phyloP scores from a whole-genome alignment of 352 stramenopile genomes.

The Achlya hypogyna region DNA sequence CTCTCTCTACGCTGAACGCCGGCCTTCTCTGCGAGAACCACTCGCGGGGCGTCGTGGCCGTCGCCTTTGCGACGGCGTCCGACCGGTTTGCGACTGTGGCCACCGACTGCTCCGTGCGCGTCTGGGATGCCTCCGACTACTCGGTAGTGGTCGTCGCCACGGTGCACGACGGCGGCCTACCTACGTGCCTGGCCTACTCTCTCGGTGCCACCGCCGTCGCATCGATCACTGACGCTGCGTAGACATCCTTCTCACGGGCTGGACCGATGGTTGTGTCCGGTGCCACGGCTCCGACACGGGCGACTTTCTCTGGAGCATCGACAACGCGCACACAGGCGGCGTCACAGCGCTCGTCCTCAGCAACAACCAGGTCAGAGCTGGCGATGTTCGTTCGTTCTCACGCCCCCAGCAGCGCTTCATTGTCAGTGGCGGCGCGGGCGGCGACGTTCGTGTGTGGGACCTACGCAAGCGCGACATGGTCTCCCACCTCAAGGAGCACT shows the following conservation, averaged over 20 bases:
- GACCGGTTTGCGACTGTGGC: constrained; percentile 87
- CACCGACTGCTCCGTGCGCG: constrained; percentile 74
- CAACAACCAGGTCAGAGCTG: constrained; percentile 60
- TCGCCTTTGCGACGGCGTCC: constrained; percentile 73
- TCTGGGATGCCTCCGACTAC: constrained; percentile 89
- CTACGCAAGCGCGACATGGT: constrained; percentile 85
- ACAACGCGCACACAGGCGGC: constrained; percentile 82
- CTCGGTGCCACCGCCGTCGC: constrained; percentile 26
- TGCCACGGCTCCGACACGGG: constrained; percentile 81
- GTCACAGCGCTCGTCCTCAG: constrained; percentile 85
- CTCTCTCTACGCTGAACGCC: constrained; percentile 24
- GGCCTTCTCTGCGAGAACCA: constrained; percentile 72
- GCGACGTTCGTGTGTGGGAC: constrained; percentile 91
- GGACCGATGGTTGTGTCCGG: constrained; percentile 83
- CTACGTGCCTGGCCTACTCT: constrained; percentile 75
- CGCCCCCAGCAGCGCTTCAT: constrained; percentile 43
- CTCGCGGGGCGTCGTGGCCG: constrained; percentile 53
- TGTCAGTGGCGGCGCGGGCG: constrained; percentile 65
- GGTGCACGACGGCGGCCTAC: constrained; percentile 49
- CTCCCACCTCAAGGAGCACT: constrained; percentile 89
- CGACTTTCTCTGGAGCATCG: constrained; percentile 80
- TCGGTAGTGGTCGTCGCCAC: constrained; percentile 37
- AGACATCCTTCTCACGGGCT: constrained; percentile 84
- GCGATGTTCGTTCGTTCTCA: constrained; percentile 19
- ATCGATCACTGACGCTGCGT: not conserved